Conservation (phyloP, 1,284 basidiomycete species). For the Takashimella koratensis region DNA sequence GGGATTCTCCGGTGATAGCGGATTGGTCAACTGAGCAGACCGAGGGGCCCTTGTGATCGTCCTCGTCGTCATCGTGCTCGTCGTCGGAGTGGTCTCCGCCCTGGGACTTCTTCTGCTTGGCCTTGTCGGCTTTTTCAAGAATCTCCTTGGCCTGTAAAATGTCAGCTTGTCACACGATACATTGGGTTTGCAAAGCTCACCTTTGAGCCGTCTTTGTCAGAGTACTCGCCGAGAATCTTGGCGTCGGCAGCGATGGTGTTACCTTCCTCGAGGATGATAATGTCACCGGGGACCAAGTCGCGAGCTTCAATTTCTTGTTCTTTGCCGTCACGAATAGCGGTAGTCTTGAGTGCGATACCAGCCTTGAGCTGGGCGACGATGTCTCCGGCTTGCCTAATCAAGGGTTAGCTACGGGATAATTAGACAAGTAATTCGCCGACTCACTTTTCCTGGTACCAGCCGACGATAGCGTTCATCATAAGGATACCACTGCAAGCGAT, state of each 20-base stretch:
- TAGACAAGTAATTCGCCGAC: constrained; percentile 2
- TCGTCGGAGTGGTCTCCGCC: constrained; percentile 16
- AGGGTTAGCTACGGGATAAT: neutral
- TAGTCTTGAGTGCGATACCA: constrained; percentile 55
- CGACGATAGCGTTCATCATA: constrained; percentile 55
- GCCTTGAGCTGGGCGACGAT: constrained; percentile 55
- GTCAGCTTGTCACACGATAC: neutral
- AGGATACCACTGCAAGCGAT: constrained; percentile 50
- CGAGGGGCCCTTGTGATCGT: constrained; percentile 53
- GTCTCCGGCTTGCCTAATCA: constrained; percentile 39
- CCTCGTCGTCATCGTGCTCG: constrained; percentile 36
- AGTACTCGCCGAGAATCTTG: constrained; percentile 53
- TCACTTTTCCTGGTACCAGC: constrained; percentile 59
- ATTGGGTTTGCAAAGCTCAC: constrained; percentile 31
- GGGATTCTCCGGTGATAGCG: constrained; percentile 54
- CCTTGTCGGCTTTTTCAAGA: constrained; percentile 15
- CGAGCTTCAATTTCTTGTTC: constrained; percentile 56
- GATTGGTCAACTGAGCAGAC: constrained; percentile 55
- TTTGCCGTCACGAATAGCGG: constrained; percentile 52
- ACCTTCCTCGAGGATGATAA: constrained; percentile 53
- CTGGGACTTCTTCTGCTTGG: constrained; percentile 13
- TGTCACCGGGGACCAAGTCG: constrained; percentile 58
- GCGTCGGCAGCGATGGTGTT: constrained; percentile 56
- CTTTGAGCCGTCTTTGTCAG: constrained; percentile 49
- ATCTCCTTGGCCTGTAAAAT: constrained; percentile 20